These are phyloP conservation scores for Penicillium cinerascens DNA, from an alignment of 495 filamentous ascomycete genomes.

Conservation along the genomic window DNA sequence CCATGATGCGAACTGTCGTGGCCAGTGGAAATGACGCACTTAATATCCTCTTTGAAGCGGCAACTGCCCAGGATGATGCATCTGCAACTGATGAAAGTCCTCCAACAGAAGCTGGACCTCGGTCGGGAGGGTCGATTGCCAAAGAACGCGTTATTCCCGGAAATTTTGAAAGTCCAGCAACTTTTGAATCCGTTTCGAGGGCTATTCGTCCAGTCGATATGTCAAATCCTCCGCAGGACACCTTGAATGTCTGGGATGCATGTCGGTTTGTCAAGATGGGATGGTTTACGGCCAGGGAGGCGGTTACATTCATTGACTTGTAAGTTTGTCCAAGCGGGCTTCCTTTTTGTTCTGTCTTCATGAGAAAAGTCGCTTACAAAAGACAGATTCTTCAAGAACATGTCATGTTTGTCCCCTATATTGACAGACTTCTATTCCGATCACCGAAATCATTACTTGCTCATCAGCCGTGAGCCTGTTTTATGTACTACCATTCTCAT, in stretches of 20 bases:
- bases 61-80: constrained; percentile 34
- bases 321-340: constrained; percentile 37
- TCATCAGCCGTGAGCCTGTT: constrained; percentile 47
- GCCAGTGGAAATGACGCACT: constrained; percentile 52
- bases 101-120: constrained; percentile 9
- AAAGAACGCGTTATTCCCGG: constrained; percentile 11
- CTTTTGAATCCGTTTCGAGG: constrained; percentile 18
- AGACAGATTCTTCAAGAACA: constrained; percentile 55
- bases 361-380: neutral
- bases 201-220: constrained; percentile 28
- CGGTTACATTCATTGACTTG: constrained; percentile 46
- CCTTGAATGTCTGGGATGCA: constrained; percentile 45
- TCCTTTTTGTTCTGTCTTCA: neutral
- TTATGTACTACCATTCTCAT: constrained; percentile 51
- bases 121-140: constrained; percentile 6
- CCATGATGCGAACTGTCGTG: constrained; percentile 49
- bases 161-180: constrained; percentile 18
- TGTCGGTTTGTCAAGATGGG: constrained; percentile 53
- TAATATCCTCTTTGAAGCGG: constrained; percentile 52
- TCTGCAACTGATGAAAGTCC: constrained; percentile 12
- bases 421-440: constrained; percentile 49
- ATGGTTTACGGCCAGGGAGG: constrained; percentile 51
- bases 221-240: constrained; percentile 28
- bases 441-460: constrained; percentile 41
- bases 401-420: constrained; percentile 51